Evolutionary conservation across 208 protist genomes (phyloP), one percentile per base, ranked within the genome.

Genomic region (Naegleria fowleri): DNA sequence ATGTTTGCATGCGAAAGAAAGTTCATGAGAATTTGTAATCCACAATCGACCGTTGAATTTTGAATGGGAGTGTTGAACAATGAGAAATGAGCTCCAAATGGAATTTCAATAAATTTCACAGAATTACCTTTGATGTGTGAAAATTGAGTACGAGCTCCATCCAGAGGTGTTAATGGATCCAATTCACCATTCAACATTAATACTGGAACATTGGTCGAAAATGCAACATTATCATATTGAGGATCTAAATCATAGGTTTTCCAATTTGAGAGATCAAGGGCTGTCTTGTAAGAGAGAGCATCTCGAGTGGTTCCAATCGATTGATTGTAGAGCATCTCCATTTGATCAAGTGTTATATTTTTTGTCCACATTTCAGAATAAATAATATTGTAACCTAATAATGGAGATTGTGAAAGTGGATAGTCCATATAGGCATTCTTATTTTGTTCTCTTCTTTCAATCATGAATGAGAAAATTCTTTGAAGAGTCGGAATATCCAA

Each of bases 131-230:
- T 0, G 6, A 79, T 36, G 29, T 25, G 9, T 36, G 19, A 13
- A 79, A 36, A 36, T 79, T 36, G 25, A 36, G 29, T n/a, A 15
- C 7, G 19, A 29, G 67, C 67, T 36, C 6, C 9, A 7, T 36
- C 16, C 7, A 79, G 0, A 36, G 67, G 67, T 36, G 67, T 79
- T 5, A 36, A 13, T 79, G 67, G 25, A 79, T 79, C 67, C n/a
- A 79, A 79, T 79, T 79, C 67, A 5, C 67, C 67, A 79, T 79
- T 79, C 25, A 79, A 79, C 7, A 79, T 36, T 79, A 79, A 79
- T 36, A 79, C 9, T 79, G 67, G 67, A 25, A 79, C n/a, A 9
- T 79, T 79, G 29, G 67, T 36, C 5, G 13, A 36, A 67, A 67
- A 29, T 29, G 11, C 22, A 67, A 29, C 22, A 67, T 67, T 67